phyloP scores from a whole-genome alignment of 768 basidiomycete genomes.

The Russula compacta region DNA sequence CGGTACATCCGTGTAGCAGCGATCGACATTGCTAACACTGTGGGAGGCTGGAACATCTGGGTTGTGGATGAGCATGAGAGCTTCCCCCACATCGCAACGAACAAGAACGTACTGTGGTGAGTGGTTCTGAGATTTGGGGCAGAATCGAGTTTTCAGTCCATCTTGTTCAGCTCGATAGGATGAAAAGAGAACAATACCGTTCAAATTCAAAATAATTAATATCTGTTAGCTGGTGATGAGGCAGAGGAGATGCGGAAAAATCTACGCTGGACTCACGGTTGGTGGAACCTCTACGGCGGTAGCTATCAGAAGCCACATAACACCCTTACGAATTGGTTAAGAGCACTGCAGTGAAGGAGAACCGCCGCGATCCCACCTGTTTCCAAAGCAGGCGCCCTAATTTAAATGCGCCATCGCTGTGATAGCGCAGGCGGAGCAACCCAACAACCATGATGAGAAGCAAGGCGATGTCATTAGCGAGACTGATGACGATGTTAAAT shows the following conservation, averaged over 20 bases:
- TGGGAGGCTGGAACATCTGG: background rate
- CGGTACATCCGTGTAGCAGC: conserved; percentile 10
- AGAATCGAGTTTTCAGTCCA: background rate
- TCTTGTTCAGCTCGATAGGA: no score
- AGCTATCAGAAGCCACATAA: background rate
- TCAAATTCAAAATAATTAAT: background rate
- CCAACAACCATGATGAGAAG: background rate
- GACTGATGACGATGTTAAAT: background rate
- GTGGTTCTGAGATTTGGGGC: background rate
- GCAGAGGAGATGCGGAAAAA: background rate
- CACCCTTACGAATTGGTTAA: background rate
- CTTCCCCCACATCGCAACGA: background rate
- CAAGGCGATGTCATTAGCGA: background rate
- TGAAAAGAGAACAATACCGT: background rate
- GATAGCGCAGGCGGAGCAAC: background rate
- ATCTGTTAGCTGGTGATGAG: background rate
- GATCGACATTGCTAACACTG: background rate
- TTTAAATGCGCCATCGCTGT: background rate
- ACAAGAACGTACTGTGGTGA: background rate
- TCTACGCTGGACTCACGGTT: background rate
- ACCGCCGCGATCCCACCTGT: background rate
- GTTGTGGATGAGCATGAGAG: background rate
- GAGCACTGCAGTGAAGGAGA: background rate
- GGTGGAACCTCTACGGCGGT: background rate
- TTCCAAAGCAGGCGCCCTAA: background rate